A percentile compares a stretch with the other conserved stretches of the same genome.
These are phyloP conservation scores for Aspergillus asperescens DNA, from an alignment of 495 filamentous ascomycete genomes.

Conservation along the genomic window DNA sequence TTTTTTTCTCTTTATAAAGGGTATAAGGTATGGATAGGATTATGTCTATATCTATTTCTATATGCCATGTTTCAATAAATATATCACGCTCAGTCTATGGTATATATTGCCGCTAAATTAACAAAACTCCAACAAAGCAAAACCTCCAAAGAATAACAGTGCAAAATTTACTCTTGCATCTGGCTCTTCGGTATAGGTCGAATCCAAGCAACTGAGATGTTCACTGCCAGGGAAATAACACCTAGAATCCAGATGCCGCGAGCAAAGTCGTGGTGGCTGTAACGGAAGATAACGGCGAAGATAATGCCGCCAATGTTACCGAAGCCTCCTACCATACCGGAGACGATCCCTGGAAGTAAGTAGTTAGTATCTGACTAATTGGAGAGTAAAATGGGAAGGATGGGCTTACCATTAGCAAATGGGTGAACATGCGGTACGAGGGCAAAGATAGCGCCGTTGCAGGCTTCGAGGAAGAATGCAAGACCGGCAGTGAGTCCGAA, in stretches of 20 bases:
- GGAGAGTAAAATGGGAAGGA: not conserved
- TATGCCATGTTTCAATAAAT: too few species aligned
- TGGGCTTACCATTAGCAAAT: conserved; percentile 59
- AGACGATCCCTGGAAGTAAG: conserved; percentile 58
- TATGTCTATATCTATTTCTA: not conserved
- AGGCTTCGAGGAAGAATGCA: conserved; percentile 77
- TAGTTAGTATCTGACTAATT: conserved; percentile 7
- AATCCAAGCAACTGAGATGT: conserved; percentile 66
- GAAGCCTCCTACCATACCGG: conserved; percentile 68
- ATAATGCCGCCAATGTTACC: conserved; percentile 84
- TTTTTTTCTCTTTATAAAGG: not conserved
- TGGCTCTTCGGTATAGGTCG: conserved; percentile 52
- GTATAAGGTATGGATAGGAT: not conserved
- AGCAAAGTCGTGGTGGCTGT: conserved; percentile 59
- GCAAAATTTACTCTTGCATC: conserved; percentile 12
- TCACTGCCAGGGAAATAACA: conserved; percentile 63
- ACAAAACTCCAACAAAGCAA: not conserved
- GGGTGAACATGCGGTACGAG: conserved; percentile 83
- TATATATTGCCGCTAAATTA: not conserved
- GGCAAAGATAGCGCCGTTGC: conserved; percentile 82
- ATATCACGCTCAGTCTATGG: conserved; percentile 6
- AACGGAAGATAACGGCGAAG: conserved; percentile 82
- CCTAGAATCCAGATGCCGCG: conserved; percentile 78
- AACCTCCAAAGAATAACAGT: not conserved
- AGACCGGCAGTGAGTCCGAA: conserved; percentile 69